These are phyloP conservation scores for Nymphaea colorata DNA, from an alignment of 164 flowering plant genomes.

Conservation along the genomic window DNA sequence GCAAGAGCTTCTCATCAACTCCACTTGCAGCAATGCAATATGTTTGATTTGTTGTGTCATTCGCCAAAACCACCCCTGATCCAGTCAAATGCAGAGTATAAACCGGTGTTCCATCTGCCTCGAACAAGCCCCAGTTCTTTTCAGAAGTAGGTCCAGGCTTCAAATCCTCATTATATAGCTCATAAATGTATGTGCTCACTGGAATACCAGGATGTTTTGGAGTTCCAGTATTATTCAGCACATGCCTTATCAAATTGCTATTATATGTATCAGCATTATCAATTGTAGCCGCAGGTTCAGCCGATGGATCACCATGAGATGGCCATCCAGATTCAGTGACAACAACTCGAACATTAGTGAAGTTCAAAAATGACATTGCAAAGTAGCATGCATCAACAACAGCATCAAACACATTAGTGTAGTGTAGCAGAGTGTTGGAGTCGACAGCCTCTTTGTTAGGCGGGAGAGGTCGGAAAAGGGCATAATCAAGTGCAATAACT, in stretches of 20 bases:
- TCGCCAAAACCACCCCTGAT: constrained; percentile 67
- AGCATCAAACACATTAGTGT: constrained; percentile 72
- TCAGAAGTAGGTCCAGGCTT: constrained; percentile 67
- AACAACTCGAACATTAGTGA: constrained; percentile 53
- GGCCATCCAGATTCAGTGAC: constrained; percentile 85
- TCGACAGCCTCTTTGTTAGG: constrained; percentile 72
- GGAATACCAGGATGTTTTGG: constrained; percentile 79
- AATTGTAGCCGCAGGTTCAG: constrained; percentile 57
- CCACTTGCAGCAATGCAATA: constrained; percentile 59
- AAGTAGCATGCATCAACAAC: constrained; percentile 64
- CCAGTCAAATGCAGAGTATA: constrained; percentile 56
- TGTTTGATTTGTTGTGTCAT: constrained; percentile 82
- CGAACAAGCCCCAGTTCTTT: constrained; percentile 89
- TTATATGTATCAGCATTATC: constrained; percentile 70
- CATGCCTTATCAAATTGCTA: constrained; percentile 62
- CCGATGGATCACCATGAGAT: constrained; percentile 46
- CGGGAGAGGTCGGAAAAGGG: constrained; percentile 55
- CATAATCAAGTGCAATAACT: constrained; percentile 61
- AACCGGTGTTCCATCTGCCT: constrained; percentile 51
- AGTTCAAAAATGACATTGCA: constrained; percentile 53
- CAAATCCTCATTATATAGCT: constrained; percentile 80
- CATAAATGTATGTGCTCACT: constrained; percentile 78
- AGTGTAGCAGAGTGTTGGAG: constrained; percentile 60
- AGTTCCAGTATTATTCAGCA: constrained; percentile 74
- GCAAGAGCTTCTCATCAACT: constrained; percentile 68